Base-by-base conservation (phyloP, 306 rosid species). In the Castanea sativa region DNA sequence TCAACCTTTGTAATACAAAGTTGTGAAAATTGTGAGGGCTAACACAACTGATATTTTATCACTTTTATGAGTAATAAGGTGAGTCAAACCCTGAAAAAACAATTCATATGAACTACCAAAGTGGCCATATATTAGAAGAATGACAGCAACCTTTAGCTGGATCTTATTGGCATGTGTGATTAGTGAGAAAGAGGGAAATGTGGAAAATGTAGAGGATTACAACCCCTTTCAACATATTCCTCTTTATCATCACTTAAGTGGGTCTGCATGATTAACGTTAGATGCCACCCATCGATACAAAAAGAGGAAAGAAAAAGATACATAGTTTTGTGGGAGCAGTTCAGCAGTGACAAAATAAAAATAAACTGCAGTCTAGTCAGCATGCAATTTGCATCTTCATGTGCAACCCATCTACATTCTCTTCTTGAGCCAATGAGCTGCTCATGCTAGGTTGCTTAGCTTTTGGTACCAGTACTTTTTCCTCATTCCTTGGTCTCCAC, bases 361-460 rank as follows among this genome's bases (percentile, higher is more conserved):
- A 1, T 10, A 61, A 67, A 19, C 41, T 1, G 15, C 5, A 11
- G 73, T 76, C 84, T 80, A 72, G 73, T 80, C 85, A 73, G 80
- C 76, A 25, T 33, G 60, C 79, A 73, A 38, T 27, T 65, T 76
- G 49, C 13, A 20, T 65, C 5, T 56, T 27, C 79, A 80, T 61
- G 87, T 80, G 84, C 81, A 35, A 38, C 77, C 65, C 84, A 76
- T 76, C 30, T 41, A 55, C 14, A 45, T 73, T 58, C 7, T 59
- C 16, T 20, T 64, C 19, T 16, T 14, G 68, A 32, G 49, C 87
- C 87, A 84, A 79, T 83, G 32, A 76, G 78, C 76, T 79, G 67
- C 78, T 78, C 78, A 63, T 71, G 74, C 67, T 80, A 35, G 45
- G 27, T 45, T 71, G 78, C 63, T 52, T 79, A 13, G 67, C 78